Evolutionary conservation across 371 early-diverging fungal genomes (phyloP).

Genomic region (Lichtheimia ramosa): DNA sequence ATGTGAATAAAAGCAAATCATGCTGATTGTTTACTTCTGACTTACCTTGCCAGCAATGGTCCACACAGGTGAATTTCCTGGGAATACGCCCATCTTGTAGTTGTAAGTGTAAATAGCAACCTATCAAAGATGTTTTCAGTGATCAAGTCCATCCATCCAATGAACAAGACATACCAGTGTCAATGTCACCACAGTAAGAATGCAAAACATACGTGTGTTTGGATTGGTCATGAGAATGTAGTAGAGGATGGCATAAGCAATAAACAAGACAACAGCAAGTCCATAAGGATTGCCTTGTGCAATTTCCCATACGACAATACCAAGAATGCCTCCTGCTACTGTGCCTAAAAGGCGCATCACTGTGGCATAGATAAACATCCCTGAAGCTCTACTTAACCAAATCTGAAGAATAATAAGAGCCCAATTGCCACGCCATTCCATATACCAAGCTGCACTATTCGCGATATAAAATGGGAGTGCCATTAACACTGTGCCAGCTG

Average conservation of each 20-base stretch:
- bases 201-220: slow-evolving; percentile 19
- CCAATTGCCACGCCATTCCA: slow-evolving; percentile 47
- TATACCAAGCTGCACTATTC: slow-evolving; percentile 30
- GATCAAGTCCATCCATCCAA: no score
- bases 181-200: slow-evolving; percentile 35
- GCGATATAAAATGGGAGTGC: slow-evolving; percentile 33
- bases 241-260: slow-evolving; percentile 25
- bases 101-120: slow-evolving; percentile 28
- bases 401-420: slow-evolving; percentile 37
- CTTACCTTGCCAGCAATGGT: slow-evolving; percentile 47
- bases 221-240: slow-evolving; percentile 31
- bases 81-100: slow-evolving; percentile 10
- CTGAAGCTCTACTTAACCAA: slow-evolving; percentile 42
- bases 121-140: no score
- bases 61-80: slow-evolving; percentile 21
- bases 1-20: neutral
- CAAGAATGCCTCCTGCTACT: slow-evolving; percentile 28
- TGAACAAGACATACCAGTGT: slow-evolving; percentile 14
- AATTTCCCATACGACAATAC: slow-evolving; percentile 49
- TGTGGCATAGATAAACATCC: slow-evolving; percentile 39
- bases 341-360: slow-evolving; percentile 31
- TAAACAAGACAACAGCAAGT: slow-evolving; percentile 29
- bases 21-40: no score
- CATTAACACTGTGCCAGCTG: slow-evolving; percentile 33
- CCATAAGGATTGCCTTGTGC: slow-evolving; percentile 41